Base-by-base conservation (phyloP, 2,329 filamentous ascomycete genomes). In the Zymoseptoria ardabiliae region DNA sequence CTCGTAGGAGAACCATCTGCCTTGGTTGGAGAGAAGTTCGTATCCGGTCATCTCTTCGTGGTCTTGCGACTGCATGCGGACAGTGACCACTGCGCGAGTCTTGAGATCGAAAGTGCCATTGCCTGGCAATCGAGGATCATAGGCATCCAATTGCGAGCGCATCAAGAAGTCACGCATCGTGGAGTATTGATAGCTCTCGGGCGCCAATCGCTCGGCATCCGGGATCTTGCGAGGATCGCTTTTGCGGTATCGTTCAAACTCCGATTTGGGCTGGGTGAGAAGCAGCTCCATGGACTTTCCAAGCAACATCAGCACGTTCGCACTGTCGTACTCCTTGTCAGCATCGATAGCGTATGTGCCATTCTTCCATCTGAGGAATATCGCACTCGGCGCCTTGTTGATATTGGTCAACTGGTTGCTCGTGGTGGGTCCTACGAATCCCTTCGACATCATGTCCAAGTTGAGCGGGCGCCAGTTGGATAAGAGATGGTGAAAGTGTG, bases 261-360 rank as follows among this genome's bases (percentile, higher is more conserved):
- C 87, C 7, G 89, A 84, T 57, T 85, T 92, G 1, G 89, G 83
- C 19, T 94, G 75, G 0, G 94, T 97, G 25, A 99, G 81, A 28
- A 97, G 82, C 75, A 97, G 97, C 74, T 99, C 94, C 86, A 99
- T 91, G 0, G 92, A 96, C 70, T 95, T 94, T 13, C 94, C 94
- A 17, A 99, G 82, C 81, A 93, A 91, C 75, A 89, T 94, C 54
- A 99, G 81, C 30, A 99, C 84, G 65, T 90, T 97, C 30, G 89
- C 88, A 7, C 78, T 82, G 68, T 97, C 92, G 66, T 85, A 94
- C 71, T 96, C 84, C 75, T 97, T 99, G 75, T 99, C 94, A 0
- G 92, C 90, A 72, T 99, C 94, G 60, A 99, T 94, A 4, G 93
- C 92, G 72, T 99, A 99, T 0, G 86, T 83, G 1, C 92, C 93